Evolutionary conservation across 768 basidiomycete genomes (phyloP).

Genomic region (Phanerochaete sordida): DNA sequence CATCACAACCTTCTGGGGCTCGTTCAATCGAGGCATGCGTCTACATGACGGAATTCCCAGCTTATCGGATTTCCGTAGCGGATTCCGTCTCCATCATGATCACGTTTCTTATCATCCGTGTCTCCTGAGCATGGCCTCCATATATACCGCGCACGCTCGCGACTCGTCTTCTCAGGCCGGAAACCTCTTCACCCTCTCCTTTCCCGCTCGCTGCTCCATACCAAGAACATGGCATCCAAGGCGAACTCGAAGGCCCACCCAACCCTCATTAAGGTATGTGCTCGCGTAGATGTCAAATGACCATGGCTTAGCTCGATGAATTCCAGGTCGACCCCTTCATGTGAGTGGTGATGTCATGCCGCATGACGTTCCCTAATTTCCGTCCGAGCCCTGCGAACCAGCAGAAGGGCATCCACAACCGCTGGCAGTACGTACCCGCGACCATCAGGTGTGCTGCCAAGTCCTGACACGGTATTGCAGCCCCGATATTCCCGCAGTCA

Average conservation of each 20-base stretch:
- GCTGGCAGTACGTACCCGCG: conserved; percentile 59
- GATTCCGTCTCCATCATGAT: neutral
- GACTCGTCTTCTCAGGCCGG: neutral
- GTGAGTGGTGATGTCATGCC: conserved; percentile 33
- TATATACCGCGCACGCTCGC: neutral
- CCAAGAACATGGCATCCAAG: conserved; percentile 1
- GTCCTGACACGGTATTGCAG: conserved; percentile 25
- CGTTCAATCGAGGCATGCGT: neutral
- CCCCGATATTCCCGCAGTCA: conserved; percentile 61
- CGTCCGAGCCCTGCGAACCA: conserved; percentile 39
- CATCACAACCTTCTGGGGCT: neutral
- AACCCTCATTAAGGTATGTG: conserved; percentile 8
- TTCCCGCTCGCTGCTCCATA: neutral
- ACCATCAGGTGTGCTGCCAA: neutral
- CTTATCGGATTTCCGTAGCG: neutral
- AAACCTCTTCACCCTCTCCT: neutral
- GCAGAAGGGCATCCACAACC: conserved; percentile 69
- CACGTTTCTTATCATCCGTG: neutral
- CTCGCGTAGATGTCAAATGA: conserved; percentile 40
- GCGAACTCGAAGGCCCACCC: conserved; percentile 3
- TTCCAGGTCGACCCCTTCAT: conserved; percentile 72
- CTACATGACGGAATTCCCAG: neutral
- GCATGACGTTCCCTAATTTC: neutral
- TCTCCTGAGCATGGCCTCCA: neutral
- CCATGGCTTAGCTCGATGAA: too few species aligned